A percentile compares a stretch with the other conserved stretches of the same genome.
phyloP scores from a whole-genome alignment of 768 basidiomycete genomes.

The Amanita exitialis region DNA sequence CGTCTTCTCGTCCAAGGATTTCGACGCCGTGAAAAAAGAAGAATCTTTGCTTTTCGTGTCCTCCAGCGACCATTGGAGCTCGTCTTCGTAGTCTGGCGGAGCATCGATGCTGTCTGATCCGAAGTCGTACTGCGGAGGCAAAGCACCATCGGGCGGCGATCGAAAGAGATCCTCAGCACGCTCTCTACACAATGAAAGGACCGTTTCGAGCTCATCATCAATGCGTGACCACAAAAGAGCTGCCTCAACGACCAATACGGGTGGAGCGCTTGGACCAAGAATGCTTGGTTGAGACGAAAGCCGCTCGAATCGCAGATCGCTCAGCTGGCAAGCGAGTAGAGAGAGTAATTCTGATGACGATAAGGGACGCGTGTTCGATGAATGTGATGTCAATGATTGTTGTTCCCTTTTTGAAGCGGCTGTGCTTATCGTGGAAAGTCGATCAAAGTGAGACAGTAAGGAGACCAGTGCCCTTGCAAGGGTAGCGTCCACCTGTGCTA shows the following conservation, averaged over 20 bases:
- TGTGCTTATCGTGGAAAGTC: conserved; percentile 38
- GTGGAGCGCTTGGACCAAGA: conserved; percentile 27
- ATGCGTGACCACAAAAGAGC: conserved; percentile 68
- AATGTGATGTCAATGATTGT: conserved; percentile 8
- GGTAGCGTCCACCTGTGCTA: conserved; percentile 41
- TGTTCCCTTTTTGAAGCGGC: background rate
- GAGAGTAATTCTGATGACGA: conserved; percentile 7
- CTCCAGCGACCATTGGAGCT: conserved; percentile 25
- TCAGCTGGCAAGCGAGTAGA: conserved; percentile 57
- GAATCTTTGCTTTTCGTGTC: conserved; percentile 21
- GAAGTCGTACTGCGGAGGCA: conserved; percentile 40
- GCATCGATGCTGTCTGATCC: conserved; percentile 27
- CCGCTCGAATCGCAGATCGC: conserved; percentile 53
- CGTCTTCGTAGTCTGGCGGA: conserved; percentile 47
- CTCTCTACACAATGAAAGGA: conserved; percentile 57
- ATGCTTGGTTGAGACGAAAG: conserved; percentile 30
- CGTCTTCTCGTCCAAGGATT: conserved; percentile 63
- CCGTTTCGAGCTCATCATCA: conserved; percentile 62
- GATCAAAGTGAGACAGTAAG: conserved; percentile 58
- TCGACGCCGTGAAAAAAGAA: conserved; percentile 17
- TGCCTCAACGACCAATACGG: conserved; percentile 42
- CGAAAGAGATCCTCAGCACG: conserved; percentile 29
- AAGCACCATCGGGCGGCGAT: conserved; percentile 20
- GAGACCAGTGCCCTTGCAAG: conserved; percentile 63
- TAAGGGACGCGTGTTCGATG: conserved; percentile 2